Percentiles rank a stretch among this genome's conserved stretches.
Conservation (phyloP, 495 filamentous ascomycete species). For the Talaromyces proteolyticus region DNA sequence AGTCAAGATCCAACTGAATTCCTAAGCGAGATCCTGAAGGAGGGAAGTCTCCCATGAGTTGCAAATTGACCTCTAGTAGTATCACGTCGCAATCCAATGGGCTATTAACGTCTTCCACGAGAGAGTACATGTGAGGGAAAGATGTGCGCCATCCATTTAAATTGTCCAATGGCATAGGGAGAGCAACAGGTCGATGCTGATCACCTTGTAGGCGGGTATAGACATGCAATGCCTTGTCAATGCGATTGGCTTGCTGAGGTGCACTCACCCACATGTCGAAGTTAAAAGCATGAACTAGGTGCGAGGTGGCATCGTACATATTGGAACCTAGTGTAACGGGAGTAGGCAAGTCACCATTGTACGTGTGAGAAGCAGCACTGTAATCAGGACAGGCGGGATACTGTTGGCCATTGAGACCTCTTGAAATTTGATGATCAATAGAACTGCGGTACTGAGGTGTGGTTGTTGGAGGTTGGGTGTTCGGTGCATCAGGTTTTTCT, state of each 20-base stretch:
- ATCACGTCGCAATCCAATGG: constrained; percentile 41
- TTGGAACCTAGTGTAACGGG: constrained; percentile 31
- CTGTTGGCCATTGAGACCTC: constrained; percentile 22
- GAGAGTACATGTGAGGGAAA: constrained; percentile 36
- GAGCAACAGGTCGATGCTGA: constrained; percentile 27
- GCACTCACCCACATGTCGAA: constrained; percentile 49
- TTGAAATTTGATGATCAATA: constrained; percentile 33
- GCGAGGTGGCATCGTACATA: constrained; percentile 24
- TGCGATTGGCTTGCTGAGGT: constrained; percentile 32
- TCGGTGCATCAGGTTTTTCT: constrained; percentile 33
- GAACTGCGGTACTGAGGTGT: constrained; percentile 32
- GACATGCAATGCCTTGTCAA: constrained; percentile 38
- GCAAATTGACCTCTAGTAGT: constrained; percentile 40
- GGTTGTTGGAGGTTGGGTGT: constrained; percentile 24
- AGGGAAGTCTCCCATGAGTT: constrained; percentile 41
- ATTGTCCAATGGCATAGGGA: constrained; percentile 36
- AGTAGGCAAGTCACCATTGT: constrained; percentile 29
- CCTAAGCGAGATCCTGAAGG: constrained; percentile 33
- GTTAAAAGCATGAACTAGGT: constrained; percentile 34
- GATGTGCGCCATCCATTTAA: constrained; percentile 36
- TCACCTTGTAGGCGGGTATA: constrained; percentile 46
- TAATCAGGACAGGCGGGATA: constrained; percentile 27
- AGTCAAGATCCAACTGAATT: constrained; percentile 39
- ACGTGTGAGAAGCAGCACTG: constrained; percentile 27
- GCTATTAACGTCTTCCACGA: constrained; percentile 28